phyloP scores from a whole-genome alignment of 2,329 filamentous ascomycete species.

The Phyllosticta citriasiana region DNA sequence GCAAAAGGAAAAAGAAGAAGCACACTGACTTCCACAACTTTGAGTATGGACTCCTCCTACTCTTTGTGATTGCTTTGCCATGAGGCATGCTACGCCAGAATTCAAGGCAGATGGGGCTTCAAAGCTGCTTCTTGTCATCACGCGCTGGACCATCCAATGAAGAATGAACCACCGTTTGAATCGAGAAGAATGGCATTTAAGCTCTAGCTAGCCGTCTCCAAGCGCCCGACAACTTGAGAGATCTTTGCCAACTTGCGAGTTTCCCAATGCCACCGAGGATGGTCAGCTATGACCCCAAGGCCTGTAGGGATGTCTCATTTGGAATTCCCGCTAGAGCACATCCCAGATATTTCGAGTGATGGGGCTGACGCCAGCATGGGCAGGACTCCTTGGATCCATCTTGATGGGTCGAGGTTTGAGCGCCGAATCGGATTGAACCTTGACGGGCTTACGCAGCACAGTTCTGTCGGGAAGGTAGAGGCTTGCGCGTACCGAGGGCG shows the following conservation, averaged over 20 bases:
- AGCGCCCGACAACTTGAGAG: background rate
- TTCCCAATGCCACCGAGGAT: background rate
- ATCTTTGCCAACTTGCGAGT: background rate
- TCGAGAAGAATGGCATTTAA: background rate
- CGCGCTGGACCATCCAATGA: background rate
- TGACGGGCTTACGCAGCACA: slow-evolving; percentile 17
- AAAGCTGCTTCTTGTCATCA: background rate
- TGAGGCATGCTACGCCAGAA: background rate
- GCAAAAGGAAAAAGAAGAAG: background rate
- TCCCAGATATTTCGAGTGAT: slow-evolving; percentile 73
- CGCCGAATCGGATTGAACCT: slow-evolving; percentile 37
- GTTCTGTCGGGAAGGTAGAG: slow-evolving; percentile 18
- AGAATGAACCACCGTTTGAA: background rate
- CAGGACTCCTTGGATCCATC: slow-evolving; percentile 63
- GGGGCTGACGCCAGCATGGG: slow-evolving; percentile 61
- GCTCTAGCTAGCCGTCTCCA: background rate
- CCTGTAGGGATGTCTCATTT: background rate
- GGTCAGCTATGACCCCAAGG: too few species aligned
- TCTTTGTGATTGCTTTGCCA: background rate
- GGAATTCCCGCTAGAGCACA: slow-evolving; percentile 42
- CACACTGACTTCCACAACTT: background rate
- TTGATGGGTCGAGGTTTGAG: background rate
- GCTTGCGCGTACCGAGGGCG: slow-evolving; percentile 20
- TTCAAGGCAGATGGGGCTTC: background rate
- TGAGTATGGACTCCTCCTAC: background rate